phyloP scores from a whole-genome alignment of 306 rosid genomes.

The Oxytropis ochrocephala region DNA sequence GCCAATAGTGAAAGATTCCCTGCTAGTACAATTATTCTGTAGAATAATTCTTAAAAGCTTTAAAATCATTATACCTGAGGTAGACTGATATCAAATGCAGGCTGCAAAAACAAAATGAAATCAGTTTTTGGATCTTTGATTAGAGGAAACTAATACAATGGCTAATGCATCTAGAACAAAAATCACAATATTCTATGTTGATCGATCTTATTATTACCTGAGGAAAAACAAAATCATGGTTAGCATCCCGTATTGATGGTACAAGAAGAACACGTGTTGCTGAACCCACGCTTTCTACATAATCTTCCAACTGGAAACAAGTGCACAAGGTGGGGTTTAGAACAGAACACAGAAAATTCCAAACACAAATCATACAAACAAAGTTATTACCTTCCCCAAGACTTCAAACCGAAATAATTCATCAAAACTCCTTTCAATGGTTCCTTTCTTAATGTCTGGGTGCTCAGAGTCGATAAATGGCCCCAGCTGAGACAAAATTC shows the following conservation, averaged over 20 bases:
- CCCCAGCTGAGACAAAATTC: slow-evolving; percentile 59
- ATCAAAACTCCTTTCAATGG: slow-evolving; percentile 58
- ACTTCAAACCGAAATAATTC: slow-evolving; percentile 67
- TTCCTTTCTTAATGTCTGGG: slow-evolving; percentile 82
- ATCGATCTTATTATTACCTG: slow-evolving; percentile 50
- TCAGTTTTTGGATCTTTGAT: slow-evolving; percentile 4
- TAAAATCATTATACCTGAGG: slow-evolving; percentile 56
- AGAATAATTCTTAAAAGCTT: slow-evolving; percentile 9
- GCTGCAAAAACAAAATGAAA: slow-evolving; percentile 50
- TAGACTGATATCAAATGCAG: slow-evolving; percentile 62
- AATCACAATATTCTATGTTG: neutral
- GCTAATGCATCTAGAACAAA: slow-evolving; percentile 1
- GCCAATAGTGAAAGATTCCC: neutral
- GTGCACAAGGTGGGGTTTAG: slow-evolving; percentile 1
- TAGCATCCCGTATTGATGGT: slow-evolving; percentile 82
- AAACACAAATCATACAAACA: neutral
- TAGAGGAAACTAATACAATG: slow-evolving; percentile 5
- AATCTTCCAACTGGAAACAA: slow-evolving; percentile 66
- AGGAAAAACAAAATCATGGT: slow-evolving; percentile 86
- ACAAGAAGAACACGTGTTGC: slow-evolving; percentile 64
- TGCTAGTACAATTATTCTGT: neutral
- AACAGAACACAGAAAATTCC: neutral
- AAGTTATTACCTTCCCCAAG: slow-evolving; percentile 56
- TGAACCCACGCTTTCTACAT: slow-evolving; percentile 58
- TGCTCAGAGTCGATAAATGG: slow-evolving; percentile 92